Evolutionary conservation across 1,284 basidiomycete genomes (phyloP), one percentile per base, ranked within the genome.

Genomic region (Rhodotorula sp.): DNA sequence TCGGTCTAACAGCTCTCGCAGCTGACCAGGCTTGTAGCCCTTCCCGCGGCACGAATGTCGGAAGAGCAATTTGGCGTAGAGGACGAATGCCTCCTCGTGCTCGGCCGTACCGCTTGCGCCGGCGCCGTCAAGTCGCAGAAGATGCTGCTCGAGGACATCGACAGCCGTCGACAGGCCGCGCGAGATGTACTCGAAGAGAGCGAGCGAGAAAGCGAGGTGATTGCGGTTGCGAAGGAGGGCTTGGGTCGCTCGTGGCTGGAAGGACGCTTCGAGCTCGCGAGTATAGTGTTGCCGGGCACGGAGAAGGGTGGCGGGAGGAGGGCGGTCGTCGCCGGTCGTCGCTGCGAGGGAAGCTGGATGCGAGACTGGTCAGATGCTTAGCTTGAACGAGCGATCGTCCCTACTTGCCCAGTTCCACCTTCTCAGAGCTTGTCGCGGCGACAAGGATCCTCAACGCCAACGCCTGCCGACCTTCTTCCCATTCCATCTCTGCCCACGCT

Each of bases 401-500:
- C 6, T 13, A 44, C 47, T 11, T 5, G 72, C 72, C 64, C 0
- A 74, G 64, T 48, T 74, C 66, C 5, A 56, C 53, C 5, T 64
- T 20, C 22, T 61, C 61, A 0, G 26, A 18, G 1, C n/a, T 48
- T 8, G 59, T 28, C 44, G 71, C 52, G 61, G 86, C 69, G 87
- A 78, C 62, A 80, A 81, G 30, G 85, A 86, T 78, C 86, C 89
- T 13, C 84, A 85, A 11, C 86, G 85, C 61, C 88, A 80, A 58
- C 86, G 85, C 84, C 26, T 81, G 74, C 46, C 83, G 77, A 0
- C 85, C 84, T 18, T 83, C 81, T n/a, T 90, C 80, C 88, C 88
- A 93, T 79, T 95, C 92, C 85, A 94, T 86, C 78, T 93, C 89
- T 0, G 89, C 90, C 91, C 92, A 96, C 59, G 89, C 87, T 82